phyloP scores from a whole-genome alignment of 371 early-diverging fungal genomes.

The Actinomortierella ambigua region DNA sequence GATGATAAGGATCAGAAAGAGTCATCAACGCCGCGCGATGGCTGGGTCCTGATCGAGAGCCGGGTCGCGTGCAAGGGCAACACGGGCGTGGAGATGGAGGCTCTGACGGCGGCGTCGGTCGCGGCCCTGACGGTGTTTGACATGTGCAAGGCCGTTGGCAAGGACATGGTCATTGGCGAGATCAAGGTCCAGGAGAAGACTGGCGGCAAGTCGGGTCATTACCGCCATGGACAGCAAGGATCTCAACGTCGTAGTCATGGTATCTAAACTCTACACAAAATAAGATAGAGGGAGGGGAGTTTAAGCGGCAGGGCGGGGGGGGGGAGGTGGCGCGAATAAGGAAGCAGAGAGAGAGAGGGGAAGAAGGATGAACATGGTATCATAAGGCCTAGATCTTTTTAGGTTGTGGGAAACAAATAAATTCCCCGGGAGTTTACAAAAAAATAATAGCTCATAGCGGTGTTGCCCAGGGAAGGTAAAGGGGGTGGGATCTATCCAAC shows the following conservation, averaged over 20 bases:
- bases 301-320: too few relatives aligned
- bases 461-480: too few relatives aligned
- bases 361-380: too few relatives aligned
- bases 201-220: conserved; percentile 81
- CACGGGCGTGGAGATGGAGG: conserved; percentile 96
- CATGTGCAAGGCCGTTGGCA: conserved; percentile 54
- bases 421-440: too few relatives aligned
- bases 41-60: conserved; percentile 56
- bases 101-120: conserved; percentile 80
- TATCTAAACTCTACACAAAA: conserved; percentile 7
- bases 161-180: conserved; percentile 55
- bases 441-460: too few relatives aligned
- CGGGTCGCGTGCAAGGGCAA: conserved; percentile 78
- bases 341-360: too few relatives aligned
- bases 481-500: too few relatives aligned
- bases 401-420: too few relatives aligned
- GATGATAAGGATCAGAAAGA: conserved; percentile 10
- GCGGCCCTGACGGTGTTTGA: conserved; percentile 57
- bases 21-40: conserved; percentile 2
- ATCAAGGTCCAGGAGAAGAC: conserved; percentile 75
- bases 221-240: conserved; percentile 30
- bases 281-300: too few relatives aligned
- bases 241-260: conserved; percentile 16
- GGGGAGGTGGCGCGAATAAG: too few relatives aligned
- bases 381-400: too few relatives aligned